Base-by-base conservation (phyloP, 192 early-diverging fungal genomes). In the Coemansia sp. region DNA sequence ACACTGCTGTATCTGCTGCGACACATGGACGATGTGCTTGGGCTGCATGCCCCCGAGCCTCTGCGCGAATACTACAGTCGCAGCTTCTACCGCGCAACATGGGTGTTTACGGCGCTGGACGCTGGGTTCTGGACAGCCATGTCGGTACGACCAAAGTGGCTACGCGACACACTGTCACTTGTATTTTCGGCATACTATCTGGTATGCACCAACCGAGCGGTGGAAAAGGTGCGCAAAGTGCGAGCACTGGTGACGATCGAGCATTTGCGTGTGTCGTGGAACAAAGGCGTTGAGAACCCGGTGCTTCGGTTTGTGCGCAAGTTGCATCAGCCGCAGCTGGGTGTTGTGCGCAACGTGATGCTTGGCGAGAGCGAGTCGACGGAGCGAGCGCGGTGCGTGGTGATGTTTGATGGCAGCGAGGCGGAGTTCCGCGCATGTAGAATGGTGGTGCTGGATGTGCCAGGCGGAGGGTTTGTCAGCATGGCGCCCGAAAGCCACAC, bases 71-170 rank as follows among this genome's bases (percentile, higher is more conserved):
- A 93, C 83, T 98, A 98, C 80, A 94, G 89, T 38, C 86, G 88
- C 11, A 93, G 86, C 75, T 98, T 92, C 73, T 96, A 92, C 65
- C 86, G 96, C 14, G 92, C 92, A 11, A 88, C 94, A 0, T 96
- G 92, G 90, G 75, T 96, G 35, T 69, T 94, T 53, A 93, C 92
- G 1, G 92, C 90, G 2, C 73, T 96, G n/a, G 96, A 98, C 62
- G 96, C 94, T 2, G 96, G 94, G 0, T 96, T 95, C 76, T 88
- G 94, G 64, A 94, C 93, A 0, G 92, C 93, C 10, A 92, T 94
- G 88, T 67, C 81, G 25, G 81, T 96, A 25, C 76, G 82, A 17
- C 92, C 93, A 1, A 88, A 87, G 56, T 83, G 81, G 58, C 67
- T 94, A 22, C 83, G 92, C 4, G 91, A 98, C 66, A 78, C 90